Percentiles rank a stretch among this genome's conserved stretches.
Conservation (phyloP, 2,329 filamentous ascomycete species). For the Pseudogymnoascus sp. region DNA sequence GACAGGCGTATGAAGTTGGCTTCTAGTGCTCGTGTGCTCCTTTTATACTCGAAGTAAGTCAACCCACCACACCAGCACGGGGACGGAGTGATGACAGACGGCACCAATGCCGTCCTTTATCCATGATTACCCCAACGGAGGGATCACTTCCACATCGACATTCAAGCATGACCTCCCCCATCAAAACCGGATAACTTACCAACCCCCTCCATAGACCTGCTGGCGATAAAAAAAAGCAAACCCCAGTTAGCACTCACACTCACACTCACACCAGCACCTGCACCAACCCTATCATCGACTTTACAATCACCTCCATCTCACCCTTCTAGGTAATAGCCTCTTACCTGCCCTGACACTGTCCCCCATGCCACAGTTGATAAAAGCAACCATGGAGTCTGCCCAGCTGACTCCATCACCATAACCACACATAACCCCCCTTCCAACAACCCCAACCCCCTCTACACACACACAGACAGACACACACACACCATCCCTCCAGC, state of each 20-base stretch:
- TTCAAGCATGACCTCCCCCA: not conserved
- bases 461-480: not conserved
- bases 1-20: too few relatives aligned
- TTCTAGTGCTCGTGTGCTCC: too few relatives aligned
- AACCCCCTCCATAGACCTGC: not conserved
- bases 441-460: not conserved
- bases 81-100: not conserved
- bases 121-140: not conserved
- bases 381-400: not conserved
- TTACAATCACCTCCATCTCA: not conserved
- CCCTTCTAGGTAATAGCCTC: not conserved
- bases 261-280: not conserved
- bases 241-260: not conserved
- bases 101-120: not conserved
- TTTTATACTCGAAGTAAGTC: not conserved
- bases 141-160: not conserved
- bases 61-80: not conserved
- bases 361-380: not conserved
- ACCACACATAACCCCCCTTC: not conserved
- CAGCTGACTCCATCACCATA: not conserved
- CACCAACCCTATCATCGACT: not conserved
- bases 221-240: not conserved
- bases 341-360: not conserved
- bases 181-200: not conserved
- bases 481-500: too few relatives aligned